Base-by-base conservation (phyloP, 345 rosid species). In the Erucastrum elatum region DNA sequence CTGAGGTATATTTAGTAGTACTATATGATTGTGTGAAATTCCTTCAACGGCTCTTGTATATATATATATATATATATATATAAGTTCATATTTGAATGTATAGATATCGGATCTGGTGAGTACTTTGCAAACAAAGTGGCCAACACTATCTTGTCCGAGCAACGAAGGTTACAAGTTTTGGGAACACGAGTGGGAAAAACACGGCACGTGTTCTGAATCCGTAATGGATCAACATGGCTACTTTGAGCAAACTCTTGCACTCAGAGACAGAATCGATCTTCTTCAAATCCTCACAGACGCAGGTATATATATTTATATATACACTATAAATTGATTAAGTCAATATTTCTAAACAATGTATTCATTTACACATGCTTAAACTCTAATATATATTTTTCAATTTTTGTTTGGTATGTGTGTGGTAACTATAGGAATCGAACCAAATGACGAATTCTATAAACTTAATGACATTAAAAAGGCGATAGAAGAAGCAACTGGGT, bases 121-220 rank as follows among this genome's bases (percentile, higher is more conserved):
- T 73, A 78, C 51, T 12, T 0, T 93, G 87, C 79, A 84, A 64
- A 76, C 77, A 70, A 65, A 75, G 11, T 93, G 98, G 97, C 94
- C 98, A 64, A 82, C 98, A 0, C 77, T 93, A 31, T 6, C 97
- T 0, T 93, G 98, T 80, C 95, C 98, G 0, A 91, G 89, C 81
- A 83, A 80, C 60, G 84, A 87, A 25, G 96, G 95, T 6, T 30
- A 25, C 16, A 76, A 66, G 71, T 91, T 94, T 69, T 94, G 98
- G 98, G 72, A 87, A 26, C 94, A 94, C 60, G 97, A 94, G 67
- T 94, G 97, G 98, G 77, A 25, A 1, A 94, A 94, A 75, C 97
- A 94, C 4, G 98, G 97, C 0, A 91, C 97, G 0, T 94, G 97
- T 82, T 75, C 97, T 0, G 90, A 89, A 73, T 90, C 97, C 0